phyloP scores from a whole-genome alignment of 139 green algal species.

The Closterium sp. region DNA sequence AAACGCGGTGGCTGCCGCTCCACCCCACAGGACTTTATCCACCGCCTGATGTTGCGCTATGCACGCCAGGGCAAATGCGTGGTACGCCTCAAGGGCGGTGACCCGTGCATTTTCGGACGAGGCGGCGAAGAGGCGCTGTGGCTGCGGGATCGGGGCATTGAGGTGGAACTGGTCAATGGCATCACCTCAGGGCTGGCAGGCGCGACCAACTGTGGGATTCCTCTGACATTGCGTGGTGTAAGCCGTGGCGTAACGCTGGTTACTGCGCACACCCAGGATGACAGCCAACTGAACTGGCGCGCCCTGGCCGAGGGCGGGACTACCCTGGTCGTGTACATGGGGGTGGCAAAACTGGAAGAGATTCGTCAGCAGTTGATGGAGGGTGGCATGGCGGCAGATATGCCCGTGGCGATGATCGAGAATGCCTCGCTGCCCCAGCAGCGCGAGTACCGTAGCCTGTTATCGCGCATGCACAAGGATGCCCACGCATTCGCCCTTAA shows the following conservation, averaged over 20 bases:
- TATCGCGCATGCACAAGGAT: no score
- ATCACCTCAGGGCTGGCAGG: not conserved
- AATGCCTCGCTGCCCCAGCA: no score
- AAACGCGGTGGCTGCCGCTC: not conserved
- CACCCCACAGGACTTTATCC: slow-evolving; percentile 70
- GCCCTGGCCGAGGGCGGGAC: not conserved
- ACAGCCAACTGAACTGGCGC: not conserved
- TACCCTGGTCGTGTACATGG: not conserved
- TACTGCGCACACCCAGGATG: not conserved
- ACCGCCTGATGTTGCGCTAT: slow-evolving; percentile 83
- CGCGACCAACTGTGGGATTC: no score
- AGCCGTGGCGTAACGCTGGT: not conserved
- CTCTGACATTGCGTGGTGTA: not conserved
- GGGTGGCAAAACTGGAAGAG: no score
- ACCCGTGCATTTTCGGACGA: slow-evolving; percentile 28
- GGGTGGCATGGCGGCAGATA: no score
- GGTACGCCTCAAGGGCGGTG: slow-evolving; percentile 68
- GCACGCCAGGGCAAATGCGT: slow-evolving; percentile 67
- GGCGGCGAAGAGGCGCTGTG: not conserved
- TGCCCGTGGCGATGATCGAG: no score
- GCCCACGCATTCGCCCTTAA: no score
- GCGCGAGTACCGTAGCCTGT: no score
- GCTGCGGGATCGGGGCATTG: not conserved
- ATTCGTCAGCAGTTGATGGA: no score
- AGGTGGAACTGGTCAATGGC: not conserved